Evolutionary conservation across 192 early-diverging fungal species (phyloP).

Genomic region (Coemansia sp.): DNA sequence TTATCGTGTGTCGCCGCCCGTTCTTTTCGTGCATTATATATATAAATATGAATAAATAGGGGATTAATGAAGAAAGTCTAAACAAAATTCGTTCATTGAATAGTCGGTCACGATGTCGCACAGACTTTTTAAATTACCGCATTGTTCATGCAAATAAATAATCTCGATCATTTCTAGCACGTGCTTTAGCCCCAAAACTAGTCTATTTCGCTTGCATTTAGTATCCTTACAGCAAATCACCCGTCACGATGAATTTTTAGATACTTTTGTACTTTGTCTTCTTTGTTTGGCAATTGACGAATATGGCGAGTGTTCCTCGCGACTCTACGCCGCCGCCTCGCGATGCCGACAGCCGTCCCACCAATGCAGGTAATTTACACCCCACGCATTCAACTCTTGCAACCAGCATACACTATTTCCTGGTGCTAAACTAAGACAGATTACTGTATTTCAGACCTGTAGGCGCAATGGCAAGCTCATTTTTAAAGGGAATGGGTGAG

Average conservation of each 20-base stretch:
- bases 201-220: too few relatives aligned
- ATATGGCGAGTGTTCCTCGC: constrained; percentile 16
- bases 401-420: not conserved
- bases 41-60: not conserved
- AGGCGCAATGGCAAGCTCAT: constrained; percentile 33
- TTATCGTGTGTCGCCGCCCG: constrained; percentile 16
- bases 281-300: not conserved
- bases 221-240: too few relatives aligned
- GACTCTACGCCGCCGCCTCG: constrained; percentile 16
- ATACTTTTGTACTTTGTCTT: not conserved
- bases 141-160: too few relatives aligned
- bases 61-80: too few relatives aligned
- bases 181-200: too few relatives aligned
- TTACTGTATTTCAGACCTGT: not conserved
- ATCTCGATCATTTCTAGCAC: not conserved
- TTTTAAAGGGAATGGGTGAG: constrained; percentile 40
- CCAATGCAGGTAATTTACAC: constrained; percentile 12
- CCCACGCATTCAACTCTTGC: not conserved
- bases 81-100: not conserved
- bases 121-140: too few relatives aligned
- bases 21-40: constrained; percentile 9
- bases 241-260: too few relatives aligned
- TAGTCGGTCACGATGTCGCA: too few relatives aligned
- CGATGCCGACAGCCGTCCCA: not conserved
- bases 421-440: not conserved